Conservation (phyloP, 495 filamentous ascomycete genomes). For the Penicillium tannophilum region DNA sequence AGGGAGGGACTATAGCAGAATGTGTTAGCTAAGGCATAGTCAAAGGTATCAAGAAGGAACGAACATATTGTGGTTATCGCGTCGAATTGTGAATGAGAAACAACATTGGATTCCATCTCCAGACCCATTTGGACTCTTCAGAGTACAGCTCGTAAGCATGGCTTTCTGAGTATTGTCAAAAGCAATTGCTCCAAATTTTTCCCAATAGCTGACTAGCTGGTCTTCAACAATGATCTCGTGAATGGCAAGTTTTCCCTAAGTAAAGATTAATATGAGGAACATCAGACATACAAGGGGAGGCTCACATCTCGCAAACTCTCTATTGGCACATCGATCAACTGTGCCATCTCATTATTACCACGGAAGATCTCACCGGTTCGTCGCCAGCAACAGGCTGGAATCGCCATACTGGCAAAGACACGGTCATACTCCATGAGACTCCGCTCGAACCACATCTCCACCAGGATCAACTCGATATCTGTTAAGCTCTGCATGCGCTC, state of each 20-base stretch:
- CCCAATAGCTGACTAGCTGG: conserved; percentile 95
- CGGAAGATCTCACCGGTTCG: conserved; percentile 96
- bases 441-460: conserved; percentile 98
- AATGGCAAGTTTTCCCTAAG: conserved; percentile 86
- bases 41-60: conserved; percentile 30
- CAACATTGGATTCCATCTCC: conserved; percentile 85
- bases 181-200: conserved; percentile 98
- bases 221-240: conserved; percentile 96
- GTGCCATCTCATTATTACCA: conserved; percentile 98
- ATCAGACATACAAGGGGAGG: conserved; percentile 11
- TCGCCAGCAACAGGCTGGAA: conserved; percentile 96
- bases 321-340: conserved; percentile 90
- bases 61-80: conserved; percentile 96
- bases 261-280: background rate
- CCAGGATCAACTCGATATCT: conserved; percentile 87
- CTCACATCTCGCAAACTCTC: conserved; percentile 88
- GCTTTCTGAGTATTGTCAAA: conserved; percentile 97
- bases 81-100: conserved; percentile 94
- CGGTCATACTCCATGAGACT: conserved; percentile 96
- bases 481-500: conserved; percentile 90
- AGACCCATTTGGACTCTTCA: conserved; percentile 79
- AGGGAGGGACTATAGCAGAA: conserved; percentile 3
- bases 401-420: conserved; percentile 98
- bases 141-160: conserved; percentile 88
- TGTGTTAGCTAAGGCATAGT: conserved; percentile 2